phyloP scores from a whole-genome alignment of 805 yeast genomes.

The Kazachstania africana region DNA sequence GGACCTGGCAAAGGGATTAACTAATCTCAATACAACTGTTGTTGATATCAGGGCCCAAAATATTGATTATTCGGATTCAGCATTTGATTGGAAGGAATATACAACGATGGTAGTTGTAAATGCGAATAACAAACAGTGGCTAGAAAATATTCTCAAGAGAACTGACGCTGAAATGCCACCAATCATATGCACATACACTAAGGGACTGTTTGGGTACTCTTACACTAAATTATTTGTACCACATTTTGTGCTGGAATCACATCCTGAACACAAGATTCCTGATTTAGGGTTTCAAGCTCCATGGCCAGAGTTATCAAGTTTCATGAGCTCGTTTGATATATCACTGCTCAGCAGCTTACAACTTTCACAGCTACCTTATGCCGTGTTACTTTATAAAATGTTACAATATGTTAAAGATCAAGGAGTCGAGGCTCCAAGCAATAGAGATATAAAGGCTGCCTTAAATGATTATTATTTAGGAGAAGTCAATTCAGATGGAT shows the following conservation, averaged over 20 bases:
- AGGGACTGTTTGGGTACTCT: conserved; percentile 58
- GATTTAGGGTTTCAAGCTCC: conserved; percentile 61
- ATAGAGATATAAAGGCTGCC: not conserved
- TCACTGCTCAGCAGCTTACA: conserved; percentile 29
- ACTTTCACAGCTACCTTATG: conserved; percentile 57
- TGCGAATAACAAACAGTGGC: not conserved
- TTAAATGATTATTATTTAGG: conserved; percentile 1
- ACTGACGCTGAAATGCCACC: conserved; percentile 47
- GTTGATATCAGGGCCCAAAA: too few relatives aligned
- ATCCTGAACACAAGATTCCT: conserved; percentile 38
- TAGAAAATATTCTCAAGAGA: not conserved
- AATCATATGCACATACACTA: conserved; percentile 35
- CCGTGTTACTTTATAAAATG: conserved; percentile 3
- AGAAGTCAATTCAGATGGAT: conserved; percentile 24
- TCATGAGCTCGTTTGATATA: conserved; percentile 40
- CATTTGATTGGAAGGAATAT: conserved; percentile 1
- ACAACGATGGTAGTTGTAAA: conserved; percentile 18
- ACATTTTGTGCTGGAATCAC: conserved; percentile 61
- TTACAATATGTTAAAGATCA: not conserved
- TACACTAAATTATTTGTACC: conserved; percentile 43
- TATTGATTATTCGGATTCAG: not conserved
- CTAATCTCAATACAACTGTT: not conserved
- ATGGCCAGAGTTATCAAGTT: conserved; percentile 55
- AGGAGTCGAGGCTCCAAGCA: not conserved
- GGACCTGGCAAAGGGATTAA: conserved; percentile 1